Evolutionary conservation across 345 rosid species (phyloP), one percentile per base, ranked within the genome.

Genomic region (Euphorbia pulcherrima): DNA sequence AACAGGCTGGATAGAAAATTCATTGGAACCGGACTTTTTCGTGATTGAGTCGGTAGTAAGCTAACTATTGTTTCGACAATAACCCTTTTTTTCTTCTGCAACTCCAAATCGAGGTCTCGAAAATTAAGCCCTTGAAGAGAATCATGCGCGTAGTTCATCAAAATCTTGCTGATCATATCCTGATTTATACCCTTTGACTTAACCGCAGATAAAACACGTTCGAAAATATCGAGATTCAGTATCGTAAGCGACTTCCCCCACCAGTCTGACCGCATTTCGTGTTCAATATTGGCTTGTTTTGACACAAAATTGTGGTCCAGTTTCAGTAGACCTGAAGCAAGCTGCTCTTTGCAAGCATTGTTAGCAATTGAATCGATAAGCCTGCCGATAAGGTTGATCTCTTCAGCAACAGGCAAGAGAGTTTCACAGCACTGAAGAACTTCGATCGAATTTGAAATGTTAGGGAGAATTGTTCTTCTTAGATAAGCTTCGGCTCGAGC

Each of bases 271-370:
- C 92, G 90, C 52, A 92, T 86, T 71, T 94, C 95, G 2, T 89
- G 90, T 67, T 83, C 97, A 21, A 76, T 74, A 14, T 79, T 82
- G 0, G 74, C 20, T 48, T 57, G 35, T 74, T 86, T 88, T 17
- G 79, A 74, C 3, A 87, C 77, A 79, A 80, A 89, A 50, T 81
- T 80, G 30, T 88, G 91, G 72, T 94, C 96, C 44, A 94, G 96
- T 79, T 91, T 94, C 53, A 86, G 44, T 72, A 94, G 78, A 40
- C 99, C 97, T 3, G 99, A 89, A n/a, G 96, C 81, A 47, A 94
- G 92, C 77, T 94, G 96, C 82, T 94, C 99, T 74, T 91, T 91
- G 82, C 99, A 91, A 0, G 95, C 96, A 70, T 84, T 91, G 75
- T 76, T 89, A 35, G 93, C 96, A 18, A 94, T 88, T 16, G 91